phyloP scores from a whole-genome alignment of 2,329 filamentous ascomycete species.

The Fusarium lyarnte region DNA sequence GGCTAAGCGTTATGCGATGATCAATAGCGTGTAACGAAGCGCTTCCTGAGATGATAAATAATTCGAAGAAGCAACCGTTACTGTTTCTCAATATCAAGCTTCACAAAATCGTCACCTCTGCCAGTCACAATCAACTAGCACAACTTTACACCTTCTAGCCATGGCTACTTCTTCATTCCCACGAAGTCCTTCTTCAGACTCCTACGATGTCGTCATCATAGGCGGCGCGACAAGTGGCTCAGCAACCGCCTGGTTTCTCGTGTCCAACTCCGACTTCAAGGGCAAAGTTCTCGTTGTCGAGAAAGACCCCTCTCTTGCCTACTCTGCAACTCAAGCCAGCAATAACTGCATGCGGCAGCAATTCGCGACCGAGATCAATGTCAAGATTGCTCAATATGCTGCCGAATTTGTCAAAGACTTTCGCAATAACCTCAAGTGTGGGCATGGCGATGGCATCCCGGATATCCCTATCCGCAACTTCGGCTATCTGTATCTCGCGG shows the following conservation, averaged over 20 bases:
- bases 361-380: slow-evolving; percentile 16
- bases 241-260: slow-evolving; percentile 19
- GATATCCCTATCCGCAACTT: slow-evolving; percentile 18
- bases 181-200: not conserved
- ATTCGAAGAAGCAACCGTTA: too few species aligned
- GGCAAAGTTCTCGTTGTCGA: slow-evolving; percentile 17
- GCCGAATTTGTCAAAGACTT: slow-evolving; percentile 15
- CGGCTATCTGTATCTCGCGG: slow-evolving; percentile 17
- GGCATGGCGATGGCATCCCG: not conserved
- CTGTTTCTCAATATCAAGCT: too few species aligned
- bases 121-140: too few species aligned
- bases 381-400: slow-evolving; percentile 17
- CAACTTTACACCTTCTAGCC: rapidly evolving
- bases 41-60: not conserved
- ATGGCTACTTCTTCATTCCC: not conserved
- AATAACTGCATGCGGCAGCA: slow-evolving; percentile 27
- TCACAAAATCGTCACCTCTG: not conserved
- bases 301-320: not conserved
- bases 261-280: slow-evolving; percentile 12
- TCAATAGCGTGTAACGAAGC: too few species aligned
- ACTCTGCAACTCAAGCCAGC: slow-evolving; percentile 18
- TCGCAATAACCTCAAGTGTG: slow-evolving; percentile 5
- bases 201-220: slow-evolving; percentile 10
- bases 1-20: not conserved
- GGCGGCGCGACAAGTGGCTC: slow-evolving; percentile 22